Evolutionary conservation across 306 rosid species (phyloP).

Genomic region (Corylus americana): DNA sequence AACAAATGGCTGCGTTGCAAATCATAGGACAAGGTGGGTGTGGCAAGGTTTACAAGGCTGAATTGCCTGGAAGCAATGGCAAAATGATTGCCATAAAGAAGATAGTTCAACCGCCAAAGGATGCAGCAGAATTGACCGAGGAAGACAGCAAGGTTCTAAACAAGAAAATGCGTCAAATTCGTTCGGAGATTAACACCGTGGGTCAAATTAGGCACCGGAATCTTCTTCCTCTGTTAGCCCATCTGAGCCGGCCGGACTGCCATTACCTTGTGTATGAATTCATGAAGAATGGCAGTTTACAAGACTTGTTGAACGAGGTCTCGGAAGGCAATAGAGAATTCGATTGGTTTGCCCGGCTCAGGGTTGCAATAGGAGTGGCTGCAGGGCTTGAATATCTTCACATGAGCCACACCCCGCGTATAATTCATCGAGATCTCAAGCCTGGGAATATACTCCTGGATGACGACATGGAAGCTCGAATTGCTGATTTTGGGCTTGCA

Average conservation of each 20-base stretch:
- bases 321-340: conserved; percentile 40
- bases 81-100: conserved; percentile 83
- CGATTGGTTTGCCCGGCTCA: conserved; percentile 73
- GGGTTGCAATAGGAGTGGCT: conserved; percentile 68
- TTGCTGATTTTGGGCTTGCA: conserved; percentile 95
- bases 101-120: conserved; percentile 69
- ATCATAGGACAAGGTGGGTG: conserved; percentile 74
- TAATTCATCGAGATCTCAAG: conserved; percentile 84
- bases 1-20: conserved; percentile 57
- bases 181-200: conserved; percentile 79
- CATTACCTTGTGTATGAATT: conserved; percentile 82
- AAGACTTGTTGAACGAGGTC: conserved; percentile 43
- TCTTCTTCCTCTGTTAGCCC: conserved; percentile 79
- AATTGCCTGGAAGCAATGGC: conserved; percentile 67
- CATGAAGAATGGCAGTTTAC: conserved; percentile 95
- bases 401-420: conserved; percentile 57
- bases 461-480: conserved; percentile 87
- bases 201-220: conserved; percentile 87
- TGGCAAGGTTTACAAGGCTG: conserved; percentile 80
- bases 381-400: conserved; percentile 93
- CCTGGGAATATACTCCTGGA: conserved; percentile 82
- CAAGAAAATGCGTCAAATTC: conserved; percentile 84
- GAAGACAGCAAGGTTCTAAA: conserved; percentile 69
- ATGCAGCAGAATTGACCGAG: conserved; percentile 50
- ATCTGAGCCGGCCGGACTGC: conserved; percentile 71